phyloP scores from a whole-genome alignment of 176 grass and related monocot genomes.

The Lolium multiflorum region DNA sequence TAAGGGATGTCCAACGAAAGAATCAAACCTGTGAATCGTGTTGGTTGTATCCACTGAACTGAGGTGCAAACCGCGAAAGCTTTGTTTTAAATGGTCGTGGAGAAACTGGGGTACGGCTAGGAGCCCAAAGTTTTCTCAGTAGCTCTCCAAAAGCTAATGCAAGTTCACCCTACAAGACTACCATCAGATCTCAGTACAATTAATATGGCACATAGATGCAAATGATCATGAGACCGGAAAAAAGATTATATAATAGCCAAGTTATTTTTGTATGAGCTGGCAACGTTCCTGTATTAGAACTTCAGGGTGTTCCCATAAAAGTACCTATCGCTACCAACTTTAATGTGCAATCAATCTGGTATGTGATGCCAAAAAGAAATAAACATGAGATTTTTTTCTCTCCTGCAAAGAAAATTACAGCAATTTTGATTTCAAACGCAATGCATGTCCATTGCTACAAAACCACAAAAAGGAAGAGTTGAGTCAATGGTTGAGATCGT shows the following conservation, averaged over 20 bases:
- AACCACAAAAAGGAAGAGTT: neutral
- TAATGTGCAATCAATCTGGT: neutral
- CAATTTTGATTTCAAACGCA: slow-evolving; percentile 2
- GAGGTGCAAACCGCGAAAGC: slow-evolving; percentile 94
- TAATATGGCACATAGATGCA: slow-evolving; percentile 39
- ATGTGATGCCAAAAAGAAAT: slow-evolving; percentile 24
- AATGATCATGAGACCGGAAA: slow-evolving; percentile 39
- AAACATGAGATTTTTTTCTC: neutral
- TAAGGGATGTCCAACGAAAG: slow-evolving; percentile 9
- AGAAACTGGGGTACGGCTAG: slow-evolving; percentile 84
- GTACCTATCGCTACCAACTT: slow-evolving; percentile 23
- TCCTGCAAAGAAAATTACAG: neutral
- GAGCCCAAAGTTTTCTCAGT: slow-evolving; percentile 94
- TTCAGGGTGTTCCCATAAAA: slow-evolving; percentile 17
- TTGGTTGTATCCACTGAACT: slow-evolving; percentile 98
- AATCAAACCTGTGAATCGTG: slow-evolving; percentile 94
- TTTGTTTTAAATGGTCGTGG: slow-evolving; percentile 94
- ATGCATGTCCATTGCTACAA: neutral
- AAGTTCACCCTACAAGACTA: slow-evolving; percentile 99
- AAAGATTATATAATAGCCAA: neutral
- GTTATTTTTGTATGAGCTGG: neutral
- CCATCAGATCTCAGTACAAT: slow-evolving; percentile 79
- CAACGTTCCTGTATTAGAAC: neutral
- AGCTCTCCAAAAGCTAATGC: slow-evolving; percentile 98
- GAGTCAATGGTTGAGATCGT: neutral